Percentiles rank a stretch among this genome's conserved stretches.
phyloP scores from a whole-genome alignment of 2,329 filamentous ascomycete species.

The Huntiella savannae region DNA sequence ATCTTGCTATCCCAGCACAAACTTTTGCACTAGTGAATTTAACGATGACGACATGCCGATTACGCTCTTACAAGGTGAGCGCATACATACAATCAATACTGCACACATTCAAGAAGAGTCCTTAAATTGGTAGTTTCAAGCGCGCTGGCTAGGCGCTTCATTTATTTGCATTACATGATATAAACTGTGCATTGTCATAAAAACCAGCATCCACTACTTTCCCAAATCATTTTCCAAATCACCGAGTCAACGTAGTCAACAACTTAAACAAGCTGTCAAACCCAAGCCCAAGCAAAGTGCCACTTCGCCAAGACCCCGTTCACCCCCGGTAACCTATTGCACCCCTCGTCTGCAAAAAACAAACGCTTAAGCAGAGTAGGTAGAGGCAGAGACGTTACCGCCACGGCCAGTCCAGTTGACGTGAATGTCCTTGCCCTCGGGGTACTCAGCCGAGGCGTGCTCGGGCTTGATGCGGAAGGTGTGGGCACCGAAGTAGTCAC shows the following conservation, averaged over 20 bases:
- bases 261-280: too few relatives aligned
- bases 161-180: slow-evolving; percentile 11
- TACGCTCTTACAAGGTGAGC: too few relatives aligned
- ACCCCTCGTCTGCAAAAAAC: not conserved
- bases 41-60: too few relatives aligned
- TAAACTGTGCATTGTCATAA: slow-evolving; percentile 8
- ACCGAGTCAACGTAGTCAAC: not conserved
- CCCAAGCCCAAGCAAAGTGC: too few relatives aligned
- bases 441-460: slow-evolving; percentile 58
- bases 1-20: too few relatives aligned
- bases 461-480: slow-evolving; percentile 81
- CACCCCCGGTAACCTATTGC: slow-evolving; percentile 1
- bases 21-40: too few relatives aligned
- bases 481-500: slow-evolving; percentile 97
- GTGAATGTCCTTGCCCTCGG: slow-evolving; percentile 74
- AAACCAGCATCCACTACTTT: slow-evolving; percentile 9
- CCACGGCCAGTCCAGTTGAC: slow-evolving; percentile 99
- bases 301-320: too few relatives aligned
- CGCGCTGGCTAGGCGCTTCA: not conserved
- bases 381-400: slow-evolving; percentile 91
- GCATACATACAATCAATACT: too few relatives aligned
- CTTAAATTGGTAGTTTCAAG: not conserved
- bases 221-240: slow-evolving; percentile 6
- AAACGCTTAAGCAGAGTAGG: slow-evolving; percentile 73
- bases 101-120: not conserved